Conservation (phyloP, 495 filamentous ascomycete genomes). For the Darksidea phi region DNA sequence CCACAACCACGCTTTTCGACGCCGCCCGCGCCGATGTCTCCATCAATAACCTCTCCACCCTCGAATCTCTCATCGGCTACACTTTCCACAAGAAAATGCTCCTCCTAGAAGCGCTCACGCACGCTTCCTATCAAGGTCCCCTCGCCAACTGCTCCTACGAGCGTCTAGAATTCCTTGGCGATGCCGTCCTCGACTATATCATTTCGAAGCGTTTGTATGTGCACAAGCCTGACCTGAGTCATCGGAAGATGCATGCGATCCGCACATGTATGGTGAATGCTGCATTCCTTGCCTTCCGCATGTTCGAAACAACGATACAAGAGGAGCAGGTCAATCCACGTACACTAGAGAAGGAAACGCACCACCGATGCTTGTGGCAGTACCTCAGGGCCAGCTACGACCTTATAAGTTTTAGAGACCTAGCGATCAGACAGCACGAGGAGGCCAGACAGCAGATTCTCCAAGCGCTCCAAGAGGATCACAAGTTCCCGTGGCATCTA, state of each 20-base stretch:
- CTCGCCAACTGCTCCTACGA: conserved; percentile 66
- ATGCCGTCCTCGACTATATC: conserved; percentile 79
- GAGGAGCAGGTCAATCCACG: conserved; percentile 4
- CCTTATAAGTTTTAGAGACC: conserved; percentile 48
- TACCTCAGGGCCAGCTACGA: conserved; percentile 62
- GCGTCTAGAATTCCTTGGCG: conserved; percentile 87
- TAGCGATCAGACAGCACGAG: conserved; percentile 51
- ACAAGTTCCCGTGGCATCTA: conserved; percentile 70
- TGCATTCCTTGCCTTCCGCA: conserved; percentile 81
- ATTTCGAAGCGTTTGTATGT: conserved; percentile 57
- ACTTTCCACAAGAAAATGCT: conserved; percentile 67
- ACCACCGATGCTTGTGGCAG: conserved; percentile 57
- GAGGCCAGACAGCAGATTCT: conserved; percentile 52
- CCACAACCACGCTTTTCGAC: conserved; percentile 11
- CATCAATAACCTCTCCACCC: conserved; percentile 38
- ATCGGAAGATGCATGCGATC: conserved; percentile 69
- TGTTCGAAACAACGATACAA: conserved; percentile 29
- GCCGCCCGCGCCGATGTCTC: conserved; percentile 8
- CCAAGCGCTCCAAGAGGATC: conserved; percentile 48
- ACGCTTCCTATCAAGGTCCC: conserved; percentile 61
- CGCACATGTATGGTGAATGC: conserved; percentile 79
- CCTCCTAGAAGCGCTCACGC: conserved; percentile 82
- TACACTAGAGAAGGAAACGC: conserved; percentile 34
- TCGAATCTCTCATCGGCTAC: conserved; percentile 67
- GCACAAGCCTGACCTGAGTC: conserved; percentile 49